Base-by-base conservation (phyloP, 2,329 filamentous ascomycete species). In the Cytospora piceicola region DNA sequence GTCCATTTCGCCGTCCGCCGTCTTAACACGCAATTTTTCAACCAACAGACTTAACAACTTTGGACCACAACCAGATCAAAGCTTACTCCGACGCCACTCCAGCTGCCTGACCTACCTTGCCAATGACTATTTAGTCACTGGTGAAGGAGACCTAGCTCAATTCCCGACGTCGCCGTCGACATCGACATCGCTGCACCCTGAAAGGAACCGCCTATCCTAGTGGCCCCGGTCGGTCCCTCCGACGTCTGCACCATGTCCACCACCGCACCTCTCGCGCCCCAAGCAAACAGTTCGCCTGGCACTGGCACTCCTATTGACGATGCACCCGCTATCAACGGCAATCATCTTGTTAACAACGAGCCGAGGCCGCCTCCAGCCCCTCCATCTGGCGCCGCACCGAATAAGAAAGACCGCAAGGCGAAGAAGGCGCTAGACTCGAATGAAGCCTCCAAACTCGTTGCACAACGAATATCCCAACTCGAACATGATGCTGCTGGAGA, bases 401-500 rank as follows among this genome's bases (percentile, higher is more conserved):
- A 93, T 81, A 86, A 83, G 64, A 96, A 96, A 81, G 87, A 95
- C 79, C 55, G 54, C 49, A 96, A 96, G 81, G 87, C 85, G 71
- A 96, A 96, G 81, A 96, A 96, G 80, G 82, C 86, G 57, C 81
- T 92, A 70, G 94, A 97, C 76, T 91, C 92, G 24, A 92, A 88
- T 72, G 95, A 98, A 78, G 93, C 94, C 56, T 93, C 93, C 68
- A 96, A 97, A 78, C 85, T 97, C 70, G 86, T 99, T 60, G 90
- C 94, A 69, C 93, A 94, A 68, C 93, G 96, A 75, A 97, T 99
- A 75, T 94, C 93, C 27, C 95, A 98, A 80, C 82, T 99, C 66
- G 95, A 99, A 78, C 91, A 93, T 69, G 94, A 97, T 82, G 92
- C 91, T 58, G 93, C 93, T 14, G 92, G 93, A 67, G 94, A 97